Conservation (phyloP, 2,329 filamentous ascomycete genomes). For the Aspergillus tanneri region DNA sequence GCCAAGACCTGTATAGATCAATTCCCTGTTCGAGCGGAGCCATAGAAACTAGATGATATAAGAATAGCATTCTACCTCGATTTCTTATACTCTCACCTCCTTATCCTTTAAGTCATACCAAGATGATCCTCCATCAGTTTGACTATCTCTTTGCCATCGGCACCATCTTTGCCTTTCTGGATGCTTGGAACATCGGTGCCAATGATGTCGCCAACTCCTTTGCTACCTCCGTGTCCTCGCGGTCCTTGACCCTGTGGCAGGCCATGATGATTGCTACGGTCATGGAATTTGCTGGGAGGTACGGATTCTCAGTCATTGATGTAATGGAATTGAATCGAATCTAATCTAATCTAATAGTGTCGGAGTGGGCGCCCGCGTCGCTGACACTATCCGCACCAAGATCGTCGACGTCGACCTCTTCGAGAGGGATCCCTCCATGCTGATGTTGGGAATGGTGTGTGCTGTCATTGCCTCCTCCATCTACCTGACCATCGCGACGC, state of each 20-base stretch:
- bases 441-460: slow-evolving; percentile 22
- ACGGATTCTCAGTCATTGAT: background rate
- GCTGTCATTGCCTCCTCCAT: slow-evolving; percentile 16
- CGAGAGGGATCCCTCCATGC: slow-evolving; percentile 9
- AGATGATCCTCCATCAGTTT: slow-evolving; percentile 19
- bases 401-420: slow-evolving; percentile 16
- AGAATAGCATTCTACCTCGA: too few species aligned
- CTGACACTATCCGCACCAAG: slow-evolving; percentile 22
- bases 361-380: slow-evolving; percentile 17
- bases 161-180: slow-evolving; percentile 23
- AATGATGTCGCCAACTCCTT: slow-evolving; percentile 24
- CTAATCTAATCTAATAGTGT: slow-evolving; percentile 11
- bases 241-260: slow-evolving; percentile 20
- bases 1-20: too few species aligned
- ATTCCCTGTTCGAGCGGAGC: too few species aligned
- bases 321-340: background rate
- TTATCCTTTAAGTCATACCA: background rate
- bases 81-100: too few species aligned
- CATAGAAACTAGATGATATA: too few species aligned
- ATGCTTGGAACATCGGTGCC: slow-evolving; percentile 23
- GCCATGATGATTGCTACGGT: slow-evolving; percentile 18
- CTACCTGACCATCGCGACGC: slow-evolving; percentile 18
- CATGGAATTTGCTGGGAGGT: slow-evolving; percentile 21
- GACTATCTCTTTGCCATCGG: slow-evolving; percentile 21
- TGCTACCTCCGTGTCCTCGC: slow-evolving; percentile 22